Evolutionary conservation across 176 grass and related monocot genomes (phyloP).

Genomic region (Hordeum marinum): DNA sequence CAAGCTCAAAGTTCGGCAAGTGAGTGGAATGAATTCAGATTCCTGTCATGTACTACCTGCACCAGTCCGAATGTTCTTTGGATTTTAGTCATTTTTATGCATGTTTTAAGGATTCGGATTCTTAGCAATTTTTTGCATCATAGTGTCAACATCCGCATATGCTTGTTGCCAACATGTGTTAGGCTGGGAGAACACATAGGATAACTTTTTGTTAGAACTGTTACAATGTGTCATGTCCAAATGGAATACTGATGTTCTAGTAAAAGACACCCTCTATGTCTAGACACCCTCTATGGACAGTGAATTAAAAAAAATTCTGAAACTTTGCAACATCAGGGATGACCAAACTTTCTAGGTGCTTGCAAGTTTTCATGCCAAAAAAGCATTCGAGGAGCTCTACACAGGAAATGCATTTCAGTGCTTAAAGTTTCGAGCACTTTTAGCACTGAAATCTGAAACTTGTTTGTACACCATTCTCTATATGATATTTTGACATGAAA

Average conservation of each 20-base stretch:
- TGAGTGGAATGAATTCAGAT: slow-evolving; percentile 41
- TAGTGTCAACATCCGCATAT: slow-evolving; percentile 33
- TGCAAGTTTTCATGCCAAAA: too few species aligned
- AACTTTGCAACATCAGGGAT: too few species aligned
- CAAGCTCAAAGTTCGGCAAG: slow-evolving; percentile 88
- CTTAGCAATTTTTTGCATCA: slow-evolving; percentile 11
- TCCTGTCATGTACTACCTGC: background rate
- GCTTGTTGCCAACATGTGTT: background rate
- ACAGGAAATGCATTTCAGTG: too few species aligned
- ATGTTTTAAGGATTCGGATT: slow-evolving; percentile 17
- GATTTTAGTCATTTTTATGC: slow-evolving; percentile 9
- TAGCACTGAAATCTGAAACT: too few species aligned
- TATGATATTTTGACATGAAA: too few species aligned
- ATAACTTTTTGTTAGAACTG: background rate
- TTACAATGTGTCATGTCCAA: background rate
- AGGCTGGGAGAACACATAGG: background rate
- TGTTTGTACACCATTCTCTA: too few species aligned
- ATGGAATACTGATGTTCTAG: background rate
- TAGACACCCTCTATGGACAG: too few species aligned
- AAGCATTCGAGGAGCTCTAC: too few species aligned
- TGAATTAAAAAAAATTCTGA: too few species aligned
- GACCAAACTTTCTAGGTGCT: too few species aligned
- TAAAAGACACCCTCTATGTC: too few species aligned
- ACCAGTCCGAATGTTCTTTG: slow-evolving; percentile 23
- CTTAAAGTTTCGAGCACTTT: too few species aligned